phyloP scores from a whole-genome alignment of 345 rosid genomes.

The Hibiscus mutabilis region DNA sequence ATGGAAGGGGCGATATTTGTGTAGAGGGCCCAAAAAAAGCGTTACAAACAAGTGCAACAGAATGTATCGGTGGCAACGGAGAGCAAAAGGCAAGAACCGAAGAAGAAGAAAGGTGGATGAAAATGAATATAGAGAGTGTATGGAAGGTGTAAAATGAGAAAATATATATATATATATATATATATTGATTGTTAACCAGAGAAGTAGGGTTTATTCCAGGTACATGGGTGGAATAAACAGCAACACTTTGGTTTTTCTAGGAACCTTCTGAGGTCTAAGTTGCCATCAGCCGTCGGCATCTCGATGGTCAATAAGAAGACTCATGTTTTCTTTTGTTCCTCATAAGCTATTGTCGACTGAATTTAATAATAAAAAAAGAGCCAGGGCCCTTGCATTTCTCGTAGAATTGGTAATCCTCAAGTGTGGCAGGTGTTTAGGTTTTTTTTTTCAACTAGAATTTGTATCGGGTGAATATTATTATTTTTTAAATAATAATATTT shows the following conservation, averaged over 20 bases:
- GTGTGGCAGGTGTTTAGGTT: too few relatives aligned
- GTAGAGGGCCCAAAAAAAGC: background rate
- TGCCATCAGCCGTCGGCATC: background rate
- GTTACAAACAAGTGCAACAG: background rate
- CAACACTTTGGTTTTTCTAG: background rate
- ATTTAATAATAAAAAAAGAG: background rate
- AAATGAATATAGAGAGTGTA: background rate
- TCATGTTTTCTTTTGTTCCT: background rate
- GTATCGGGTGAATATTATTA: too few relatives aligned
- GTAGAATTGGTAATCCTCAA: too few relatives aligned
- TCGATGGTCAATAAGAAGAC: slow-evolving; percentile 4
- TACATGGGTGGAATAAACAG: background rate
- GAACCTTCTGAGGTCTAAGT: background rate
- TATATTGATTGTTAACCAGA: background rate
- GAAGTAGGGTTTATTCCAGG: background rate
- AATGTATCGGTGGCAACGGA: background rate
- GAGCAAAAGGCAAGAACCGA: background rate
- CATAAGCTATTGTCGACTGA: background rate
- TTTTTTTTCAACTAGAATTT: too few relatives aligned
- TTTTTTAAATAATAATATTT: too few relatives aligned
- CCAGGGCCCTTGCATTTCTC: too few relatives aligned
- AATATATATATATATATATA: background rate
- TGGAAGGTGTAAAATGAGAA: background rate
- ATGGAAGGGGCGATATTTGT: background rate
- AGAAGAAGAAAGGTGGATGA: background rate